Base-by-base conservation (phyloP, 2,329 filamentous ascomycete genomes). In the Tolypocladium pustulatum region DNA sequence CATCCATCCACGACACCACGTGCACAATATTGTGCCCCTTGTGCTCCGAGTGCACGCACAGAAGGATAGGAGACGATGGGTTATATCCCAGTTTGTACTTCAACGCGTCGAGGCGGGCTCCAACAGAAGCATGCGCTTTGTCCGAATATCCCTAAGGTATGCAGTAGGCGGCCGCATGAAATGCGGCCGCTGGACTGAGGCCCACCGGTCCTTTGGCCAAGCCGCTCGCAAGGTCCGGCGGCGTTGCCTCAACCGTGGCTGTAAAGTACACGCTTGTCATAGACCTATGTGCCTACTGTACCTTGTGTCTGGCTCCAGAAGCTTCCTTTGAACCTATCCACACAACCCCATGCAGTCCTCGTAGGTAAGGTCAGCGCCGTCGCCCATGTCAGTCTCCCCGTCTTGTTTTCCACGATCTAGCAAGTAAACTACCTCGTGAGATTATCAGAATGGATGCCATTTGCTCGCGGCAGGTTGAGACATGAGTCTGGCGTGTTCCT, bases 401-500 rank as follows among this genome's bases (percentile, higher is more conserved):
- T 52, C 30, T 6, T 32, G 20, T 13, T 20, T 22, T 53, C 27
- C 49, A 20, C 30, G 10, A 9, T 36, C 49, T 13, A 53, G 30
- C 30, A 15, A 17, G 3, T 52, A 9, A n/a, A 34, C 20, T 8
- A 32, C 30, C 17, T 30, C 30, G 15, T 15, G 8, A 34, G 13
- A 10, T 30, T 49, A n/a, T n/a, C n/a, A n/a, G n/a, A n/a, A n/a
- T n/a, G n/a, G n/a, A n/a, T n/a, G n/a, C n/a, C n/a, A n/a, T 34
- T 34, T 30, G 37, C 30, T 43, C 27, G 32, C 43, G 52, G 52
- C 34, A 20, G 36, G 51, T 49, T 61, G 56, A 61, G 60, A 61
- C 60, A 58, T 58, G 58, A 58, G 54, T 58, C 58, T 41, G 53
- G 52, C 52, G 55, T 58, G 37, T 41, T 40, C 34, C 49, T 20